A percentile compares a stretch with the other conserved stretches of the same genome.
phyloP scores from a whole-genome alignment of 2,329 filamentous ascomycete genomes.

The Aspergillus udagawae region DNA sequence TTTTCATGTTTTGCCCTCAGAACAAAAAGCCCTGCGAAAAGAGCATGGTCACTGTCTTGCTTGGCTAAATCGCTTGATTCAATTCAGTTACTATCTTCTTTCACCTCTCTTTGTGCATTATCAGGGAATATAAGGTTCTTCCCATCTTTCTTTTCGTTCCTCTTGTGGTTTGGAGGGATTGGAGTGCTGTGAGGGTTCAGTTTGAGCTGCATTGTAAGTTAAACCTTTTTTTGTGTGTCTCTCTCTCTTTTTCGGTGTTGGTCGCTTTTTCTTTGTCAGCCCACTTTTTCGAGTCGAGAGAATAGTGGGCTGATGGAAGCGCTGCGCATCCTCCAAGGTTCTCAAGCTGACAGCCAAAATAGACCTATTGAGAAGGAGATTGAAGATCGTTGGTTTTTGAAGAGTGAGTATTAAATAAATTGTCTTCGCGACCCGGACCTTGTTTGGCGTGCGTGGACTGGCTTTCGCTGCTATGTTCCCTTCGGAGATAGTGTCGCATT shows the following conservation, averaged over 20 bases:
- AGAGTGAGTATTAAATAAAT: slow-evolving; percentile 22
- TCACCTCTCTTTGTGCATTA: not conserved
- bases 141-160: slow-evolving; percentile 7
- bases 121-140: not conserved
- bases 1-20: slow-evolving; percentile 24
- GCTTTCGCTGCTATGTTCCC: not conserved
- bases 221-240: slow-evolving; percentile 7
- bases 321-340: slow-evolving; percentile 28
- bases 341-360: slow-evolving; percentile 19
- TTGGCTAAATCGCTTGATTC: slow-evolving; percentile 15
- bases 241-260: slow-evolving; percentile 7
- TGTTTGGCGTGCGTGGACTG: not conserved
- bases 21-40: slow-evolving; percentile 4
- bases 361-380: slow-evolving; percentile 21
- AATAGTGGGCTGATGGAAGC: slow-evolving; percentile 27
- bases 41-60: slow-evolving; percentile 1
- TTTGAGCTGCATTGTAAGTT: slow-evolving; percentile 13
- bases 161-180: slow-evolving; percentile 21
- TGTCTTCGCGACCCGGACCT: not conserved
- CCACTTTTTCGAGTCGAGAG: slow-evolving; percentile 20
- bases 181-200: slow-evolving; percentile 20
- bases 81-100: slow-evolving; percentile 12
- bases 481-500: not conserved
- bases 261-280: slow-evolving; percentile 19
- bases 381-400: slow-evolving; percentile 21